phyloP scores from a whole-genome alignment of 2,329 filamentous ascomycete genomes.

The Basipetospora chlamydospora region DNA sequence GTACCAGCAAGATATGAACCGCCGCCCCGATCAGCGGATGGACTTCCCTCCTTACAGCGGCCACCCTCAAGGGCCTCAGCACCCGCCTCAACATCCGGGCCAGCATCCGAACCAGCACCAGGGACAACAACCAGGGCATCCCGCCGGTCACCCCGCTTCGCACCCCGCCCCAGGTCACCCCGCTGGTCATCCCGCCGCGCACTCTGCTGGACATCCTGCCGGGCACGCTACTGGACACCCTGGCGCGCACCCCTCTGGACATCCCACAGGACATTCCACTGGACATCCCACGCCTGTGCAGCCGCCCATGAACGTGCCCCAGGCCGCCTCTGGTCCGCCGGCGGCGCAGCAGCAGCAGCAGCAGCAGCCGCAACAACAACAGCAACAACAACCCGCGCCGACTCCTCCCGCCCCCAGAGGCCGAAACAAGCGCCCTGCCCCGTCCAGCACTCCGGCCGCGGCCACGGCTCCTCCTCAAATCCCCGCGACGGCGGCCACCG shows the following conservation, averaged over 20 bases:
- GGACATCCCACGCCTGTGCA: constrained; percentile 24
- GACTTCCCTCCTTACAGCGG: constrained; percentile 26
- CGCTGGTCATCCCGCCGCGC: too few species aligned
- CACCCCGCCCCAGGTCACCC: constrained; percentile 12
- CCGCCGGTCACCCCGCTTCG: constrained; percentile 13
- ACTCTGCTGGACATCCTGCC: too few species aligned
- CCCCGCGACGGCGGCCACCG: constrained; percentile 13
- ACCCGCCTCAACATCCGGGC: too few species aligned
- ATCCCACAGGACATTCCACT: too few species aligned
- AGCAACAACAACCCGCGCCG: constrained; percentile 22
- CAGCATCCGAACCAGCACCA: too few species aligned
- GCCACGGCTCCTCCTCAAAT: constrained; percentile 9
- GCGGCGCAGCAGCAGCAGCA: constrained; percentile 16
- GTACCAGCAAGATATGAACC: constrained; percentile 35
- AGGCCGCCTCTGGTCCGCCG: constrained; percentile 13
- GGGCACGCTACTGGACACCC: too few species aligned
- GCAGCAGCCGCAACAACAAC: constrained; percentile 22
- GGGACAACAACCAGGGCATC: too few species aligned
- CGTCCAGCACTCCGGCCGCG: constrained; percentile 12
- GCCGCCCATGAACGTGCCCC: constrained; percentile 29
- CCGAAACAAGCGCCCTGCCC: constrained; percentile 26
- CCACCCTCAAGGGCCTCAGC: too few species aligned
- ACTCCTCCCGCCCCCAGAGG: constrained; percentile 23
- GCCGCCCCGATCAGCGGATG: constrained; percentile 26
- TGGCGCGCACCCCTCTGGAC: too few species aligned